Conservation (phyloP, 2,329 filamentous ascomycete genomes). For the Colletotrichum chrysophilum region DNA sequence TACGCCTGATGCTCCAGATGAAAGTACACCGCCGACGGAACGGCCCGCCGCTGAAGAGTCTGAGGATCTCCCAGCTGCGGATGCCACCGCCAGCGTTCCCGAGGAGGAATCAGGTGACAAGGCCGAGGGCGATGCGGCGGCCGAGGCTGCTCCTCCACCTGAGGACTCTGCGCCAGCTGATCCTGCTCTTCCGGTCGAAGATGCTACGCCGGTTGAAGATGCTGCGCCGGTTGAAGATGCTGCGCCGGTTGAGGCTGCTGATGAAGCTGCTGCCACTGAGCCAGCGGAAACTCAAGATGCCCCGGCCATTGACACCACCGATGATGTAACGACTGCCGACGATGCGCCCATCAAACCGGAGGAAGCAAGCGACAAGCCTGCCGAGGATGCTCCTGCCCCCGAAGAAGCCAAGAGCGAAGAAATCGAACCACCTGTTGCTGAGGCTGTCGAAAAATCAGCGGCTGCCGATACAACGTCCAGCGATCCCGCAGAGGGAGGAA, state of each 20-base stretch:
- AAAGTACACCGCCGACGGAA: background rate
- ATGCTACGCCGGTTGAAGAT: background rate
- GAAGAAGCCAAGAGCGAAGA: background rate
- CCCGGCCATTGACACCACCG: background rate
- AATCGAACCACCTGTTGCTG: background rate
- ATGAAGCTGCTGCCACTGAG: background rate
- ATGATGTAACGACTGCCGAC: background rate
- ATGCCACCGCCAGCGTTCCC: background rate
- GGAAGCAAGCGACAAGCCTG: background rate
- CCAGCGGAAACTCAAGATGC: background rate
- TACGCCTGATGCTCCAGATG: background rate
- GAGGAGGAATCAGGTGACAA: background rate
- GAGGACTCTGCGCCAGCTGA: background rate
- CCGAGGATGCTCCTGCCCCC: background rate
- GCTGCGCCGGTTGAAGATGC: background rate
- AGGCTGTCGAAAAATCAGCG: background rate
- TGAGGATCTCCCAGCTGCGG: conserved; percentile 5
- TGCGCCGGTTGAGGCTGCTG: background rate
- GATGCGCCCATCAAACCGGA: background rate
- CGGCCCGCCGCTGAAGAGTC: background rate
- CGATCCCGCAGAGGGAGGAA: background rate
- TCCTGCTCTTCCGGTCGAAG: background rate
- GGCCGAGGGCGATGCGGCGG: background rate
- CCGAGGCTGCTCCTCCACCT: background rate
- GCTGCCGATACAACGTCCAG: background rate